These are phyloP conservation scores for Aspergillus sp. DNA, from an alignment of 2,329 filamentous ascomycete species.

Conservation along the genomic window DNA sequence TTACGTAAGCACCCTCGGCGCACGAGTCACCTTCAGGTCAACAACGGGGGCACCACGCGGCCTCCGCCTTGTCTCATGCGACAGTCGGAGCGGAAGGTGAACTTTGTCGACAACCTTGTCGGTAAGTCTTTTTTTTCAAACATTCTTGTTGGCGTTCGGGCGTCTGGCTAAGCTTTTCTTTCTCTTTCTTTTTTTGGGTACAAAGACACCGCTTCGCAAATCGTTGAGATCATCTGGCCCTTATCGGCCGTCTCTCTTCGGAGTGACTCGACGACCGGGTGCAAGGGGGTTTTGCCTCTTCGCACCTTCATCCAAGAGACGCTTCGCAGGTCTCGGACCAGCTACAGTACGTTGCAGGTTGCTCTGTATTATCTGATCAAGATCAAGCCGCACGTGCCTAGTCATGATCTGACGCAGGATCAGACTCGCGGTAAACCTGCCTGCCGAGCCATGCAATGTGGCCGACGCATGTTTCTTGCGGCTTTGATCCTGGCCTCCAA, in stretches of 20 bases:
- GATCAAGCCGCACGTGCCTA: slow-evolving; percentile 85
- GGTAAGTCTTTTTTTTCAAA: slow-evolving; percentile 65
- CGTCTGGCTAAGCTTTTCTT: neutral
- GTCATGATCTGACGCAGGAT: slow-evolving; percentile 81
- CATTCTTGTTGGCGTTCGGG: neutral
- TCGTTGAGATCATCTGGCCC: slow-evolving; percentile 97
- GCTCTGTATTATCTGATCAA: slow-evolving; percentile 94
- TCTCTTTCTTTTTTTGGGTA: neutral
- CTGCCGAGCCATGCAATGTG: slow-evolving; percentile 84
- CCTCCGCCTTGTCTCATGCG: slow-evolving; percentile 75
- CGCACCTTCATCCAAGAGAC: slow-evolving; percentile 98
- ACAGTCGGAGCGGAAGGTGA: slow-evolving; percentile 87
- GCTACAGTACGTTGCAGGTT: slow-evolving; percentile 96
- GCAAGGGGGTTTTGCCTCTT: slow-evolving; percentile 79
- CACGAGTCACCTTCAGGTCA: slow-evolving; percentile 51
- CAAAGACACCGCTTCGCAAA: slow-evolving; percentile 90
- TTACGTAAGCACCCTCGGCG: slow-evolving; percentile 55
- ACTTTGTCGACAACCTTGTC: slow-evolving; percentile 95
- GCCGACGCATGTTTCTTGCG: slow-evolving; percentile 94
- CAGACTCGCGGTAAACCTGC: slow-evolving; percentile 71
- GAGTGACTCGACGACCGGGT: slow-evolving; percentile 62
- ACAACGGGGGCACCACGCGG: slow-evolving; percentile 42
- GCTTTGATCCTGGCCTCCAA: slow-evolving; percentile 95
- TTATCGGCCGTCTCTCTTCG: slow-evolving; percentile 77
- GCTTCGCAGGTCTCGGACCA: slow-evolving; percentile 87